Conservation (phyloP, 228 moss, liverwort and hornwort genomes). For the Sphagnum fallax region DNA sequence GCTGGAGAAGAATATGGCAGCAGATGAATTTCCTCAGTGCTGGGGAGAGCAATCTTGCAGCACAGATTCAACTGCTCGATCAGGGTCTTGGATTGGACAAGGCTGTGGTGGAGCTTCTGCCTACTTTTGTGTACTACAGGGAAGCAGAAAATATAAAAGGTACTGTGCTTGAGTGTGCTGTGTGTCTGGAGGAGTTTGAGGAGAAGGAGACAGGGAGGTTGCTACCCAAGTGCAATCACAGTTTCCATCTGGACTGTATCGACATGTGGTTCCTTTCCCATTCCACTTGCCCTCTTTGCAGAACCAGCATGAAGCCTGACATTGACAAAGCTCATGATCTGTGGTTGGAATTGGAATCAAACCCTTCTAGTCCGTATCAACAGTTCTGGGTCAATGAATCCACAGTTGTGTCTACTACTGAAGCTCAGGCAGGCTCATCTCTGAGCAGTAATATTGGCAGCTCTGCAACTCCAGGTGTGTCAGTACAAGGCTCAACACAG, state of each 20-base stretch:
- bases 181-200: constrained; percentile 53
- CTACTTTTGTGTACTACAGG: constrained; percentile 36
- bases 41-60: too few species aligned
- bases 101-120: constrained; percentile 37
- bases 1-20: too few species aligned
- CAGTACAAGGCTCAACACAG: too few species aligned
- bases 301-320: constrained; percentile 24
- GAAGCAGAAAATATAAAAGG: neutral
- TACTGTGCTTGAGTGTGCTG: constrained; percentile 39
- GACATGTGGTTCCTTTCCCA: constrained; percentile 77
- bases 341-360: too few species aligned
- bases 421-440: too few species aligned
- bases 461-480: too few species aligned
- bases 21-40: too few species aligned
- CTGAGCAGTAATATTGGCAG: too few species aligned
- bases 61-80: too few species aligned
- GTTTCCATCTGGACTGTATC: constrained; percentile 65
- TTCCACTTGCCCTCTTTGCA: constrained; percentile 66
- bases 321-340: neutral
- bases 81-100: constrained; percentile 32
- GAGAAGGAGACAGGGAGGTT: constrained; percentile 51
- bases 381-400: too few species aligned
- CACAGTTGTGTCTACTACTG: too few species aligned
- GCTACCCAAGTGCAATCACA: constrained; percentile 62
- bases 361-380: too few species aligned